phyloP scores from a whole-genome alignment of 768 basidiomycete species.

The Suillus decipiens region DNA sequence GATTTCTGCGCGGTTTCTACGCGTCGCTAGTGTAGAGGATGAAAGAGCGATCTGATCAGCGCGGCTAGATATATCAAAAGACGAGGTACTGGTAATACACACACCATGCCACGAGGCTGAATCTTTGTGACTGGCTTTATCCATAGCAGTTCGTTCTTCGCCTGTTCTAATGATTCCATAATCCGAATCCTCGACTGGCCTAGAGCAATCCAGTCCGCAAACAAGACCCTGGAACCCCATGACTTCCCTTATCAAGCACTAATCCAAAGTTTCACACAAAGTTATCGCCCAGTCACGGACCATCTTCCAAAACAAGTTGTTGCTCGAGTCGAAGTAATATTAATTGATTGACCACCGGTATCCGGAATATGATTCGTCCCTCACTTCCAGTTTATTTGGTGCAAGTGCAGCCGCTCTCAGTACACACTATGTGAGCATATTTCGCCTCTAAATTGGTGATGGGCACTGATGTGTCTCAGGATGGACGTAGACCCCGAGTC shows the following conservation, averaged over 20 bases:
- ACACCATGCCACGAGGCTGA: neutral
- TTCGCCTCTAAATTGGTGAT: conserved; percentile 1
- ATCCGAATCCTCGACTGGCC: neutral
- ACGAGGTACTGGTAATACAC: neutral
- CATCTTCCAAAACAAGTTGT: conserved; percentile 5
- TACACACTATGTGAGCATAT: conserved; percentile 8
- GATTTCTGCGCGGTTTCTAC: neutral
- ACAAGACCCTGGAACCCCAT: conserved; percentile 8
- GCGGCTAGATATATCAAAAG: neutral
- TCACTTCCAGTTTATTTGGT: neutral
- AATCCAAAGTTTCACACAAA: conserved; percentile 1
- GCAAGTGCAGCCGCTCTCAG: neutral
- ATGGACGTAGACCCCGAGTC: conserved; percentile 22
- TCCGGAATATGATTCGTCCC: neutral
- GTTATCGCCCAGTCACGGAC: conserved; percentile 9
- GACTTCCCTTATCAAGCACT: conserved; percentile 2
- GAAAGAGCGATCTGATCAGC: neutral
- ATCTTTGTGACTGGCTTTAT: neutral
- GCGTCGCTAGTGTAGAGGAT: neutral
- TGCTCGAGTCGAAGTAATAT: neutral
- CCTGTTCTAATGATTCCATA: neutral
- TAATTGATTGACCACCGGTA: conserved; percentile 8
- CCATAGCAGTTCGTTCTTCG: conserved; percentile 6
- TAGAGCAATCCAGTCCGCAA: neutral
- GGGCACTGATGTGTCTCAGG: neutral